Base-by-base conservation (phyloP, 2,329 filamentous ascomycete species). In the Pseudocercospora fijiensis region DNA sequence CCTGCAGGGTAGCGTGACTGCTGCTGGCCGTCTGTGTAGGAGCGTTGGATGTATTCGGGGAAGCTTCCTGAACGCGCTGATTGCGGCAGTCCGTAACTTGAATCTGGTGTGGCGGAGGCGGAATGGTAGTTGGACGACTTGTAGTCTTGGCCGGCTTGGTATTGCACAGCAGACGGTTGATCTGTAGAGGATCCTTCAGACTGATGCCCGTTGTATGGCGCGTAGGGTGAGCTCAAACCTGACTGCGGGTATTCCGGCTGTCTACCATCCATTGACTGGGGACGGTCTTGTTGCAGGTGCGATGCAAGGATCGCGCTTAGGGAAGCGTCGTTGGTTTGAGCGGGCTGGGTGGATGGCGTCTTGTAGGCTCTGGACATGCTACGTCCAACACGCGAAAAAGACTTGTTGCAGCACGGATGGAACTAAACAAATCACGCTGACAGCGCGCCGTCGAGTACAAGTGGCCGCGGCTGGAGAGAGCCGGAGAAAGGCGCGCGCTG, bases 151-250 rank as follows among this genome's bases (percentile, higher is more conserved):
- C 90, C 89, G 75, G 88, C 87, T 73, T 90, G 84, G 81, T 96
- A 96, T 81, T 94, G 90, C 82, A 90, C 90, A 90, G 90, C 89
- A 90, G 92, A 91, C 81, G 90, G 85, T 85, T 91, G 91, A 90
- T 96, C 93, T 95, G 90, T 87, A 82, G 85, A 77, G 67, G 88
- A 86, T 78, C 85, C 88, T 90, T 96, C 91, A 92, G 92, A 93
- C 84, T 88, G 85, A 81, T 86, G 76, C 76, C 82, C 80, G 74
- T 77, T 77, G 73, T 83, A 84, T 67, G 80, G 77, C 69, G 74
- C 72, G 78, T 83, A 82, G 77, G 83, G 82, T 77, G 78, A 78
- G 77, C 76, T 80, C 80, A 82, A 81, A 82, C 81, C 81, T 82
- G 80, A 81, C 79, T 83, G 77, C 70, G 74, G 69, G 73, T 82